phyloP scores from a whole-genome alignment of 805 yeast genomes.

The Candida pini region DNA sequence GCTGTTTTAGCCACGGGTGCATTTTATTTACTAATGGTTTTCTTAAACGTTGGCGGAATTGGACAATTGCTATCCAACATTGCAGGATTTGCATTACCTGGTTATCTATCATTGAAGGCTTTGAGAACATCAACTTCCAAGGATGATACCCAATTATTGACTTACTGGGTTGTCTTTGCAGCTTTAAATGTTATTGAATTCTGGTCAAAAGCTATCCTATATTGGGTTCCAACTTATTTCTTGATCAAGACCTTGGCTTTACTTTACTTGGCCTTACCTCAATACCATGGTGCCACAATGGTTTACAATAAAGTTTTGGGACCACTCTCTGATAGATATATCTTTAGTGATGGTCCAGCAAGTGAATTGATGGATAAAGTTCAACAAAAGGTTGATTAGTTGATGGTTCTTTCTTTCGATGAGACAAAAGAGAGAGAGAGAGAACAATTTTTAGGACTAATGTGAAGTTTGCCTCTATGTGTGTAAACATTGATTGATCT shows the following conservation, averaged over 20 bases:
- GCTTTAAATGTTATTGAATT: slow-evolving; percentile 86
- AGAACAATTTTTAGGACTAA: too few species aligned
- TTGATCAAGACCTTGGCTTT: slow-evolving; percentile 85
- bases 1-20: slow-evolving; percentile 62
- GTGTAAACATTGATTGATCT: too few species aligned
- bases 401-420: not conserved
- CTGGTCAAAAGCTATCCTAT: slow-evolving; percentile 89
- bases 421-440: too few species aligned
- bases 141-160: slow-evolving; percentile 84
- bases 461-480: too few species aligned
- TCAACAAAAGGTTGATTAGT: slow-evolving; percentile 39
- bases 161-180: slow-evolving; percentile 99
- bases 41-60: slow-evolving; percentile 88
- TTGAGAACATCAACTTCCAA: slow-evolving; percentile 59
- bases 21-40: slow-evolving; percentile 69
- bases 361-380: slow-evolving; percentile 37
- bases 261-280: slow-evolving; percentile 83
- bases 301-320: slow-evolving; percentile 61
- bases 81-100: slow-evolving; percentile 88
- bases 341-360: slow-evolving; percentile 27
- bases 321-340: slow-evolving; percentile 52
- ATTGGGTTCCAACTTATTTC: slow-evolving; percentile 97
- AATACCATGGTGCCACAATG: slow-evolving; percentile 76
- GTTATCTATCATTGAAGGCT: slow-evolving; percentile 82
- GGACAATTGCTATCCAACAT: slow-evolving; percentile 92